Percentiles rank a stretch among this genome's conserved stretches.
phyloP scores from a whole-genome alignment of 345 rosid genomes.

The Turnera subulata region DNA sequence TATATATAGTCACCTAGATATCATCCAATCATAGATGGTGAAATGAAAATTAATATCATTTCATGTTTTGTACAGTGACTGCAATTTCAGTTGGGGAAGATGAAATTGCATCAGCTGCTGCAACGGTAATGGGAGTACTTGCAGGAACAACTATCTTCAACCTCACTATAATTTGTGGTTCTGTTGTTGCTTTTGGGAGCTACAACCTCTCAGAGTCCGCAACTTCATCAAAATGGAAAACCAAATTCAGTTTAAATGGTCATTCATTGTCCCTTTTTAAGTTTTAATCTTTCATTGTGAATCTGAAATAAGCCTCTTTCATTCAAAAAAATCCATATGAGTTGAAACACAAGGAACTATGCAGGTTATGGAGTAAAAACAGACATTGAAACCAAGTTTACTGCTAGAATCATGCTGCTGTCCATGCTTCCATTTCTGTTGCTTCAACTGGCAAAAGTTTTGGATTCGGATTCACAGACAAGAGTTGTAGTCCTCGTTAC shows the following conservation, averaged over 20 bases:
- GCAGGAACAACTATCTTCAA: slow-evolving; percentile 45
- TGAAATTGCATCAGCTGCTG: slow-evolving; percentile 23
- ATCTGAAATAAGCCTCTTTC: too few species aligned
- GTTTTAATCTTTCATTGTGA: too few species aligned
- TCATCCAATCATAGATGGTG: too few species aligned
- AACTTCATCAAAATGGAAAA: slow-evolving; percentile 7
- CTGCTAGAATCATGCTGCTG: slow-evolving; percentile 33
- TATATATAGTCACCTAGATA: too few species aligned
- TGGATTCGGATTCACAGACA: slow-evolving; percentile 22
- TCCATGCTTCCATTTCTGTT: slow-evolving; percentile 41
- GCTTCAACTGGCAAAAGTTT: slow-evolving; percentile 34
- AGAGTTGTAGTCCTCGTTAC: slow-evolving; percentile 26
- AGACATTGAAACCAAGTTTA: slow-evolving; percentile 29
- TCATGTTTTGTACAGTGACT: slow-evolving; percentile 21
- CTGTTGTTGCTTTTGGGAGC: slow-evolving; percentile 42
- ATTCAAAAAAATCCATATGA: too few species aligned
- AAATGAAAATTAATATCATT: background rate
- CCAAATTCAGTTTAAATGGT: slow-evolving; percentile 34
- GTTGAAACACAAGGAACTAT: background rate
- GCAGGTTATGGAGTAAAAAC: slow-evolving; percentile 47
- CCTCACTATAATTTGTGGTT: slow-evolving; percentile 43
- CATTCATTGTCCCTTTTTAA: background rate
- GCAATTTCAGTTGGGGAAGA: slow-evolving; percentile 25
- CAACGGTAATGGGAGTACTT: slow-evolving; percentile 38
- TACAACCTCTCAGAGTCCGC: slow-evolving; percentile 28